Base-by-base conservation (phyloP, 2,329 filamentous ascomycete genomes). In the Hypoxylon sp. region DNA sequence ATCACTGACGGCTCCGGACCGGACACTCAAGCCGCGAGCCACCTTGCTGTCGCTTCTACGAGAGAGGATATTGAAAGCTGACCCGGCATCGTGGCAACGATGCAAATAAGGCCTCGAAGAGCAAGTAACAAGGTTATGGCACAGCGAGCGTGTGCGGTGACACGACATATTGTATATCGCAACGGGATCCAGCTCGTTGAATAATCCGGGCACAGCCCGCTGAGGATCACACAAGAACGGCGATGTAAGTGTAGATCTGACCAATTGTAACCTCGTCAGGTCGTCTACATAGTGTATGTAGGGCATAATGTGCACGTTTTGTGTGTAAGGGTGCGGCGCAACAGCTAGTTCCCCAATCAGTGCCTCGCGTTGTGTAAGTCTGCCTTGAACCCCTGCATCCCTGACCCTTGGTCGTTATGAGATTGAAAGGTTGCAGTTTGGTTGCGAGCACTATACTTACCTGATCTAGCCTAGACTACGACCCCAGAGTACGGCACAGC, bases 311-410 rank as follows among this genome's bases (percentile, higher is more conserved):
- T 14, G 40, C 20, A 56, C 57, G 33, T 50, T 56, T 61, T 46
- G 30, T 37, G 44, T 6, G 59, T 49, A 62, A 55, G 59, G 59
- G 42, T 54, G 61, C 54, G 54, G 61, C 54, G 54, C 54, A 64
- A 54, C 53, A 44, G 54, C 37, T n/a, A 14, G 46, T 48, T 53
- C 6, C 33, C 61, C 61, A 64, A 58, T 64, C 25, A 64, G 46
- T 6, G 20, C 17, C 25, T 11, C 11, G 11, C 27, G 10, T 17
- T 27, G 33, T 22, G 42, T 6, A 46, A 51, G 51, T 63, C 22
- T 22, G 35, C 33, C 60, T 51, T 57, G 31, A 46, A 46, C 60
- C 13, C 44, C 30, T 27, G 31, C 5, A 46, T 53, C 13, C 44
- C 30, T 27, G 44, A 37, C 6, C 37, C 11, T 6, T 50, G 46